Evolutionary conservation across 257 asterid species (phyloP).

Genomic region (Mentha longifolia): DNA sequence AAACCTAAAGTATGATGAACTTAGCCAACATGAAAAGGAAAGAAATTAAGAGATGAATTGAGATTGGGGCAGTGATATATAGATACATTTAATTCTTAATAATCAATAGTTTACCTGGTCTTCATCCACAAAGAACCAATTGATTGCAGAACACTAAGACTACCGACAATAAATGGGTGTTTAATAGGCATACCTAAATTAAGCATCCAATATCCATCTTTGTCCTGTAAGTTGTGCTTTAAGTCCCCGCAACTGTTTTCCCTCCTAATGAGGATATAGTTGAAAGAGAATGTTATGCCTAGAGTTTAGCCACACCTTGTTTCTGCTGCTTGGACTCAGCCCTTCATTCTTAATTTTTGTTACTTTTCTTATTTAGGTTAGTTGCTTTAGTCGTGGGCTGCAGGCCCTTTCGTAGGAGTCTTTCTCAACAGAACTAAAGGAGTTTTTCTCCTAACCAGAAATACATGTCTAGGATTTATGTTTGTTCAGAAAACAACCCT

Average conservation of each 20-base stretch:
- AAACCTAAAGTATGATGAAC: slow-evolving; percentile 15
- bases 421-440: no score
- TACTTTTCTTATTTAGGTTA: no score
- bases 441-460: no score
- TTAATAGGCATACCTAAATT: neutral
- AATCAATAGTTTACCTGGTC: neutral
- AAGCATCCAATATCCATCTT: neutral
- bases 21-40: neutral
- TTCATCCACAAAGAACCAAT: neutral
- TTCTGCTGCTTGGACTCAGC: no score
- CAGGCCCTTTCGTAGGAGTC: no score
- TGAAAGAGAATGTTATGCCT: no score
- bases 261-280: slow-evolving; percentile 4
- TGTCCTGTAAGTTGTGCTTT: neutral
- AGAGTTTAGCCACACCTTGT: no score
- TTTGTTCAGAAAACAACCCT: no score
- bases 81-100: neutral
- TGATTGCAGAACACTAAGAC: neutral
- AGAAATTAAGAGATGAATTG: neutral
- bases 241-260: neutral
- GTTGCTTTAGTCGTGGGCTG: no score
- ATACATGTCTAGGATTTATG: no score
- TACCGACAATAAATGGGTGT: no score
- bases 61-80: neutral
- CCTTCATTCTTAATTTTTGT: no score